phyloP scores from a whole-genome alignment of 1,284 basidiomycete species.

The Omphalotus olearius region DNA sequence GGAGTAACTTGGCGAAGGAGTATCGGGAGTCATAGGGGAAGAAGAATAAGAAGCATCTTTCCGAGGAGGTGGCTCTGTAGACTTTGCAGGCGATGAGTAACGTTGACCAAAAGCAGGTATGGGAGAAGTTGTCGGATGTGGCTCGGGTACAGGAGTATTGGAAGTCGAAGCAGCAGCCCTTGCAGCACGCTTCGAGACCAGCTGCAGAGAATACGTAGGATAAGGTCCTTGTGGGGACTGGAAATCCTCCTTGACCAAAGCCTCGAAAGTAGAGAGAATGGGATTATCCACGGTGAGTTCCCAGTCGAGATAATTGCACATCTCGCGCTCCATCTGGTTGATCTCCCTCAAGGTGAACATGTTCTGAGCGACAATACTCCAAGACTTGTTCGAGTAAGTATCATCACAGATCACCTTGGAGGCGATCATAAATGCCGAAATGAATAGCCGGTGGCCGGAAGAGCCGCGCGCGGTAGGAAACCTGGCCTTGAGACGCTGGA shows the following conservation, averaged over 20 bases:
- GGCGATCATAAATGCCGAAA: slow-evolving; percentile 92
- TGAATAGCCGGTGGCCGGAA: slow-evolving; percentile 87
- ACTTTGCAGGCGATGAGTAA: slow-evolving; percentile 20
- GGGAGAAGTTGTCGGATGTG: slow-evolving; percentile 43
- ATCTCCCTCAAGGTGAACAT: slow-evolving; percentile 90
- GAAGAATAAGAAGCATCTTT: slow-evolving; percentile 18
- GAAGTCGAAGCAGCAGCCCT: slow-evolving; percentile 39
- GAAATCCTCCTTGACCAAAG: slow-evolving; percentile 60
- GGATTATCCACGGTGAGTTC: slow-evolving; percentile 74
- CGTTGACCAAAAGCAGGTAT: slow-evolving; percentile 46
- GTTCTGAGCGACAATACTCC: slow-evolving; percentile 90
- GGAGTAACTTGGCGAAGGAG: slow-evolving; percentile 45
- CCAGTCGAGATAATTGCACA: slow-evolving; percentile 93
- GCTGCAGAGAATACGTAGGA: slow-evolving; percentile 53
- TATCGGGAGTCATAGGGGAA: slow-evolving; percentile 41
- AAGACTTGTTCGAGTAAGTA: slow-evolving; percentile 95
- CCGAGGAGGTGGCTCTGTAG: slow-evolving; percentile 19
- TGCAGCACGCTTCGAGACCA: slow-evolving; percentile 49
- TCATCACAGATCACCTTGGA: slow-evolving; percentile 93
- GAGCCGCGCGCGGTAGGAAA: slow-evolving; percentile 92
- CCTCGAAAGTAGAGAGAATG: slow-evolving; percentile 64
- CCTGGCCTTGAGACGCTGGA: slow-evolving; percentile 84
- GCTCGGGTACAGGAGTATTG: slow-evolving; percentile 47
- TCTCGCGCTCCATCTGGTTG: slow-evolving; percentile 95
- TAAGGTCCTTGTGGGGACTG: slow-evolving; percentile 44